phyloP scores from a whole-genome alignment of 768 basidiomycete species.

The Termitomyces sp. region DNA sequence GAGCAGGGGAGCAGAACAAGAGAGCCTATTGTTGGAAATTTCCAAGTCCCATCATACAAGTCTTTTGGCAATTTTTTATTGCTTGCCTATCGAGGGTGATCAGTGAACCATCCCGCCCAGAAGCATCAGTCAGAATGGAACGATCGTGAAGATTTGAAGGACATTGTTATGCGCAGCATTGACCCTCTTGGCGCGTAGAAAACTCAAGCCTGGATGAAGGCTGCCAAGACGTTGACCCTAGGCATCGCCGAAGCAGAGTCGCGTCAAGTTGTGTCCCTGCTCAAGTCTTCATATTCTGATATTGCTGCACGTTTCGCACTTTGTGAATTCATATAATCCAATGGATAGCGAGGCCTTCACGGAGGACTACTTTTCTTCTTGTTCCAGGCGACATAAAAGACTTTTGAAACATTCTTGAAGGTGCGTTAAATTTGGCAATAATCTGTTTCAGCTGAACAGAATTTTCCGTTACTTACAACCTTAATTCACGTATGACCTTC shows the following conservation, averaged over 20 bases:
- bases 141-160: conserved; percentile 82
- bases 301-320: conserved; percentile 94
- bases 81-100: conserved; percentile 86
- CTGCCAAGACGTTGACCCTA: conserved; percentile 96
- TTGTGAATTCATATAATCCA: conserved; percentile 85
- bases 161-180: conserved; percentile 88
- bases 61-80: conserved; percentile 91
- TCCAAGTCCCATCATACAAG: conserved; percentile 63
- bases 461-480: too few relatives aligned
- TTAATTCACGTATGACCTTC: too few relatives aligned
- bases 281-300: neutral
- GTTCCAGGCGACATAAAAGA: too few relatives aligned
- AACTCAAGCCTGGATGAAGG: conserved; percentile 35
- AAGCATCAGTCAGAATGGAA: conserved; percentile 52
- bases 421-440: too few relatives aligned
- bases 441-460: too few relatives aligned
- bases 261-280: conserved; percentile 58
- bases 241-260: conserved; percentile 88
- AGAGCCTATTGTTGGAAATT: conserved; percentile 89
- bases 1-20: conserved; percentile 94
- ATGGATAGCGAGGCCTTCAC: conserved; percentile 95
- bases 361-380: conserved; percentile 66
- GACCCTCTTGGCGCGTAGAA: conserved; percentile 76
- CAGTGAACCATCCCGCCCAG: conserved; percentile 90
- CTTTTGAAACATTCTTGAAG: too few relatives aligned